A percentile compares a stretch with the other conserved stretches of the same genome.
phyloP scores from a whole-genome alignment of 2,329 filamentous ascomycete genomes.

The Penicillium sp. region DNA sequence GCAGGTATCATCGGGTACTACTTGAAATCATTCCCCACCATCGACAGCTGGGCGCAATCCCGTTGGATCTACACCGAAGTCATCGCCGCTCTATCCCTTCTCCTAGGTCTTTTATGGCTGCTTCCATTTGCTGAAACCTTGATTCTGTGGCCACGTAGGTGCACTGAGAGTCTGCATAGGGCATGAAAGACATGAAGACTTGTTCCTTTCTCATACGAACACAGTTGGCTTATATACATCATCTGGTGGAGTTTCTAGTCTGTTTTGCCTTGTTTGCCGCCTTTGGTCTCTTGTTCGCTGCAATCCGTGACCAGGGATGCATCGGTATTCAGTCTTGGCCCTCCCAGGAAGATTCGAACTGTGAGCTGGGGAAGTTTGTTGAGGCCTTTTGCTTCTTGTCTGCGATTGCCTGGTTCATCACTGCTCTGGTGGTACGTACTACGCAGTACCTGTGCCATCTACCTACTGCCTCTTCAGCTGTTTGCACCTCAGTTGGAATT shows the following conservation, averaged over 20 bases:
- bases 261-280: constrained; percentile 64
- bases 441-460: background rate
- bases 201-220: background rate
- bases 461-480: background rate
- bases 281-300: constrained; percentile 61
- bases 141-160: constrained; percentile 57
- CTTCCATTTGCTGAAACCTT: constrained; percentile 64
- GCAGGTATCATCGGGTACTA: constrained; percentile 64
- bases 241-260: constrained; percentile 58
- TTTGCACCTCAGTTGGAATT: no score
- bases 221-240: constrained; percentile 3
- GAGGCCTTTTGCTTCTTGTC: constrained; percentile 68
- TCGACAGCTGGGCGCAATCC: constrained; percentile 51
- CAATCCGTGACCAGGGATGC: constrained; percentile 47
- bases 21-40: constrained; percentile 47
- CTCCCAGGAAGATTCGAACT: constrained; percentile 48
- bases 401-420: constrained; percentile 64
- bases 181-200: background rate
- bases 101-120: constrained; percentile 66
- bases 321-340: constrained; percentile 57
- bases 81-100: constrained; percentile 61
- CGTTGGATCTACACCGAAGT: constrained; percentile 72
- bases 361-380: constrained; percentile 63
- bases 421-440: constrained; percentile 48
- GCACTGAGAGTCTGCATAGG: no score